A percentile compares a stretch with the other conserved stretches of the same genome.
phyloP scores from a whole-genome alignment of 78 protist genomes.

The Dictyostelium intermedium region DNA sequence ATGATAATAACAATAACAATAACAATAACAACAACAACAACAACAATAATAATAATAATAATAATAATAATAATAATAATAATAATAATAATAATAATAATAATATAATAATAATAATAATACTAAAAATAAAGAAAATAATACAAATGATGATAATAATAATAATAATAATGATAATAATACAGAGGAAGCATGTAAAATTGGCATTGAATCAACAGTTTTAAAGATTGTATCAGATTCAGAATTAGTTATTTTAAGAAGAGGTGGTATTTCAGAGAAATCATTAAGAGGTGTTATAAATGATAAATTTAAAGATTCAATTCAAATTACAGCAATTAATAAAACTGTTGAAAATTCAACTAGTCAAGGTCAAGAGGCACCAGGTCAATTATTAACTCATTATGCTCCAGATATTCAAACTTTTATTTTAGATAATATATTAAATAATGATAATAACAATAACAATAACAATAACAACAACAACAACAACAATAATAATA shows the following conservation, averaged over 20 bases:
- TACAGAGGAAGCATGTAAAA: not conserved
- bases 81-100: not conserved
- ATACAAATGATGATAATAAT: no score
- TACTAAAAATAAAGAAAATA: no score
- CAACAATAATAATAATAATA: not conserved
- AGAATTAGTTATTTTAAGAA: conserved; percentile 34
- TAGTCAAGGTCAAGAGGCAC: conserved; percentile 69
- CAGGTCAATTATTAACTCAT: conserved; percentile 73
- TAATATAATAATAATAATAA: not conserved
- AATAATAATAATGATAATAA: no score
- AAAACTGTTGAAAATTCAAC: conserved; percentile 41
- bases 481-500: not conserved
- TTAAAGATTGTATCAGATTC: conserved; percentile 26
- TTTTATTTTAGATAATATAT: conserved; percentile 20
- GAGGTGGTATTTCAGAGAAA: conserved; percentile 59
- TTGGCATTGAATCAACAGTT: conserved; percentile 78
- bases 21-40: not conserved
- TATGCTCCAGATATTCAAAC: conserved; percentile 80
- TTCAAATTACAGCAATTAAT: conserved; percentile 22
- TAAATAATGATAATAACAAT: not conserved
- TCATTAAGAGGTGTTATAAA: not conserved
- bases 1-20: not conserved
- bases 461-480: not conserved
- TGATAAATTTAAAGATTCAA: not conserved
- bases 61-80: not conserved